A percentile compares a stretch with the other conserved stretches of the same genome.
These are phyloP conservation scores for Alternaria ethzedia DNA, from an alignment of 2,329 filamentous ascomycete genomes.

Conservation along the genomic window DNA sequence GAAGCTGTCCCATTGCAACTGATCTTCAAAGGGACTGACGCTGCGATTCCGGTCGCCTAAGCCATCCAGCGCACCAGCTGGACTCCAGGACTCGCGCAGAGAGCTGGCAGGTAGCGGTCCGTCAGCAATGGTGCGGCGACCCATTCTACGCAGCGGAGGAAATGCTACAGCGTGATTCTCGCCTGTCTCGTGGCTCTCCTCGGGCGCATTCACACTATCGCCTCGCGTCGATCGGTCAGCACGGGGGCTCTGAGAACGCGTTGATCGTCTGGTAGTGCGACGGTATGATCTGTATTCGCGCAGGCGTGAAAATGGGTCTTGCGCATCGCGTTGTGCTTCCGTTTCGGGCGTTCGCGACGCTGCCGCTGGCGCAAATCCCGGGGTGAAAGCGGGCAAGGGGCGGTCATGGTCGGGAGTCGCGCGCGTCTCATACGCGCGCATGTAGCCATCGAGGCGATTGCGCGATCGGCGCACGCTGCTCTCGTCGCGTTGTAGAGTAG, in stretches of 20 bases:
- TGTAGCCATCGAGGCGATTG: conserved; percentile 14
- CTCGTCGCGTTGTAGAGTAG: conserved; percentile 21
- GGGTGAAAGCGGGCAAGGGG: conserved; percentile 39
- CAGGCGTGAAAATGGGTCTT: not conserved
- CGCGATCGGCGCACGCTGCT: conserved; percentile 20
- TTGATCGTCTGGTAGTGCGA: conserved; percentile 10
- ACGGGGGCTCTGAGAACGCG: conserved; percentile 21
- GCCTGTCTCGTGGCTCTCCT: conserved; percentile 31
- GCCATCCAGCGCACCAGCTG: conserved; percentile 64
- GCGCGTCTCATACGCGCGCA: conserved; percentile 22
- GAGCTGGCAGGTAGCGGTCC: conserved; percentile 46
- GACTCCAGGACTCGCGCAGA: conserved; percentile 48
- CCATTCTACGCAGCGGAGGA: conserved; percentile 48
- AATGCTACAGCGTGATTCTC: conserved; percentile 38
- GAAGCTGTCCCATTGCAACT: conserved; percentile 78
- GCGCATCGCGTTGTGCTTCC: conserved; percentile 11
- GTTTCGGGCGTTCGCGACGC: conserved; percentile 17
- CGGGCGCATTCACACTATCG: conserved; percentile 10
- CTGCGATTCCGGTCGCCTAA: conserved; percentile 86
- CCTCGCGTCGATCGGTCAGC: conserved; percentile 6
- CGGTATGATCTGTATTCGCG: conserved; percentile 15
- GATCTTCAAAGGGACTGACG: conserved; percentile 66
- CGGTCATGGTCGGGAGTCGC: conserved; percentile 17
- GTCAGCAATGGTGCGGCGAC: conserved; percentile 46
- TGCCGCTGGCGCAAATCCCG: conserved; percentile 44